phyloP scores from a whole-genome alignment of 1,139 yeast species.

The Yamadazyma kanchanaburiensis region DNA sequence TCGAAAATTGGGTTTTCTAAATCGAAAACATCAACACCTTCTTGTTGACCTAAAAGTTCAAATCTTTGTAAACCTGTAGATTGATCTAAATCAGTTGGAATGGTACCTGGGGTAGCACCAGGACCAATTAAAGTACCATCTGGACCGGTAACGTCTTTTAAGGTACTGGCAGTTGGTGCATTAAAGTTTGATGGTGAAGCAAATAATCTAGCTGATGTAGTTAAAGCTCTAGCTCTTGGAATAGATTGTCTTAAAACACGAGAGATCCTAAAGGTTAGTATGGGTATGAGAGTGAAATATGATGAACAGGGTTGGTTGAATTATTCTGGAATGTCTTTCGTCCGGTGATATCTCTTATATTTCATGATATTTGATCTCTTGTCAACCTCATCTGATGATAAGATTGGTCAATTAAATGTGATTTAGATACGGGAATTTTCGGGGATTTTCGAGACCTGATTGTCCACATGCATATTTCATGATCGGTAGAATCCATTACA shows the following conservation, averaged over 20 bases:
- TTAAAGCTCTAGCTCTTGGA: conserved; percentile 9
- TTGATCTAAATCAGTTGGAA: conserved; percentile 93
- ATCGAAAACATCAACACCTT: conserved; percentile 96
- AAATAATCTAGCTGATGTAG: conserved; percentile 10
- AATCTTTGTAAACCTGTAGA: conserved; percentile 98
- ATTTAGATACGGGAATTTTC: too few relatives aligned
- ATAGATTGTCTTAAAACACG: conserved; percentile 12
- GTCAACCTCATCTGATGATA: too few relatives aligned
- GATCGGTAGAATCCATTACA: too few relatives aligned
- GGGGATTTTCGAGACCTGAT: too few relatives aligned
- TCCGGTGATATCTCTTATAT: too few relatives aligned
- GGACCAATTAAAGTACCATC: conserved; percentile 77
- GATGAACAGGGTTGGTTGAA: too few relatives aligned
- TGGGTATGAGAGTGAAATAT: too few relatives aligned
- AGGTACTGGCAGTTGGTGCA: conserved; percentile 59
- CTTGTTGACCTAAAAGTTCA: conserved; percentile 89
- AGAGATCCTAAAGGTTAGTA: conserved; percentile 11
- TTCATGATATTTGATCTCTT: too few relatives aligned
- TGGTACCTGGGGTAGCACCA: conserved; percentile 79
- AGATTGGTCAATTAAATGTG: too few relatives aligned
- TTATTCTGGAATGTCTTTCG: too few relatives aligned
- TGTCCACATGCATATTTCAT: too few relatives aligned
- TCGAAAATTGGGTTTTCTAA: conserved; percentile 82
- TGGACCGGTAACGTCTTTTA: conserved; percentile 78
- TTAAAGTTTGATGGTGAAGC: conserved; percentile 28